Percentiles rank a stretch among this genome's conserved stretches.
Conservation (phyloP, 306 rosid species). For the Lotus japonicus region DNA sequence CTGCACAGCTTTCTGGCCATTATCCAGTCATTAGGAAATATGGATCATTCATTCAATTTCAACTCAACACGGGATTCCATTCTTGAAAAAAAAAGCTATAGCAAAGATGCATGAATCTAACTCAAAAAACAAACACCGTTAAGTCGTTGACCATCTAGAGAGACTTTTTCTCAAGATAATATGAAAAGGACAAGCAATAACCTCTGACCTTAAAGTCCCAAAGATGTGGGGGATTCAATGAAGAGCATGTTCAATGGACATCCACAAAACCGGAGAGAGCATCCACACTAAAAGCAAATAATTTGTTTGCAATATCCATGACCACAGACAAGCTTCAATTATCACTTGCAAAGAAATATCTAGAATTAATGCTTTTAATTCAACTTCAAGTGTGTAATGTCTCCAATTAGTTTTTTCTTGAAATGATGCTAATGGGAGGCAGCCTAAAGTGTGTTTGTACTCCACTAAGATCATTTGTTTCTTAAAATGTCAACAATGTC, state of each 20-base stretch:
- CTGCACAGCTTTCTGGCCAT: not conserved
- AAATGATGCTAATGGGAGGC: conserved; percentile 55
- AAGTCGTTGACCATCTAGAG: not conserved
- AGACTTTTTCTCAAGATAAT: not conserved
- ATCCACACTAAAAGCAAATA: not conserved
- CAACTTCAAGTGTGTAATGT: conserved; percentile 9
- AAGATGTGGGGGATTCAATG: conserved; percentile 2
- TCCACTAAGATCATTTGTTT: conserved; percentile 26
- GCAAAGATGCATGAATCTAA: conserved; percentile 32
- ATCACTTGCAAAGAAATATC: conserved; percentile 14
- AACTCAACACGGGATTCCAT: not conserved
- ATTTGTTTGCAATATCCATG: not conserved
- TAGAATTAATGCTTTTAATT: not conserved
- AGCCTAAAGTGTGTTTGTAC: conserved; percentile 32
- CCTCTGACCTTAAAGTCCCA: conserved; percentile 23
- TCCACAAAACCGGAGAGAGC: conserved; percentile 24
- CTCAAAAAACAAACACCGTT: conserved; percentile 1
- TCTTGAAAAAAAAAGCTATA: not conserved
- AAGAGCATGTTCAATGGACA: conserved; percentile 47
- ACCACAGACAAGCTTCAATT: conserved; percentile 12
- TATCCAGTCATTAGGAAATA: not conserved
- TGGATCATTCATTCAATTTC: not conserved
- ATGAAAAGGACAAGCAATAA: conserved; percentile 17
- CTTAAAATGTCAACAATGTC: conserved; percentile 35
- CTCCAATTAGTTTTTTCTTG: conserved; percentile 20